phyloP scores from a whole-genome alignment of 176 grass and related monocot genomes.

The Lolium perenne region DNA sequence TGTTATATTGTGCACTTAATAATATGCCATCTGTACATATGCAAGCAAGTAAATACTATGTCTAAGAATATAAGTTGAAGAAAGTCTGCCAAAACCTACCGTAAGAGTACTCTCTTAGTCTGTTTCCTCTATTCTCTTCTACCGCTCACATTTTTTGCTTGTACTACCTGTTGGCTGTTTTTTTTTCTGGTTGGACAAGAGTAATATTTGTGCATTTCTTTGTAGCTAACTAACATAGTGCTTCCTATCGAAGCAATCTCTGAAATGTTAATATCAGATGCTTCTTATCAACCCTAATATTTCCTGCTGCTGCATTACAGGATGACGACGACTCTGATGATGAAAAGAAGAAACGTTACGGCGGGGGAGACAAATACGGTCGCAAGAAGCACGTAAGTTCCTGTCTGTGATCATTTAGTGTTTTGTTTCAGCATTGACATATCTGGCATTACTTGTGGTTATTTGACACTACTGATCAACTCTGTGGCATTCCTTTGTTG shows the following conservation, averaged over 20 bases:
- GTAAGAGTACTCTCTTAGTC: neutral
- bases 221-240: neutral
- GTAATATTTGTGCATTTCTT: neutral
- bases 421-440: neutral
- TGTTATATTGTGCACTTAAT: neutral
- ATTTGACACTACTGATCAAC: neutral
- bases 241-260: neutral
- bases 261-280: neutral
- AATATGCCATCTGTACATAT: neutral
- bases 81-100: neutral
- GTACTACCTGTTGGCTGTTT: neutral
- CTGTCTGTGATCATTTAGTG: neutral
- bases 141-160: neutral
- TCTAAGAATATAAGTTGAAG: neutral
- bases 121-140: neutral
- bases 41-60: neutral
- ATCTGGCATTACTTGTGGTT: no score
- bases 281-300: neutral
- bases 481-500: no score
- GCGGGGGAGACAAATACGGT: conserved; percentile 49
- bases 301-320: conserved; percentile 20
- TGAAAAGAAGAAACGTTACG: conserved; percentile 1
- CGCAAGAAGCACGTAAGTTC: conserved; percentile 67
- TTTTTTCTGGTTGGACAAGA: neutral
- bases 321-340: conserved; percentile 44